Conservation (phyloP, 148 eudicot species). For the Amaranthus hypochondriacus region DNA sequence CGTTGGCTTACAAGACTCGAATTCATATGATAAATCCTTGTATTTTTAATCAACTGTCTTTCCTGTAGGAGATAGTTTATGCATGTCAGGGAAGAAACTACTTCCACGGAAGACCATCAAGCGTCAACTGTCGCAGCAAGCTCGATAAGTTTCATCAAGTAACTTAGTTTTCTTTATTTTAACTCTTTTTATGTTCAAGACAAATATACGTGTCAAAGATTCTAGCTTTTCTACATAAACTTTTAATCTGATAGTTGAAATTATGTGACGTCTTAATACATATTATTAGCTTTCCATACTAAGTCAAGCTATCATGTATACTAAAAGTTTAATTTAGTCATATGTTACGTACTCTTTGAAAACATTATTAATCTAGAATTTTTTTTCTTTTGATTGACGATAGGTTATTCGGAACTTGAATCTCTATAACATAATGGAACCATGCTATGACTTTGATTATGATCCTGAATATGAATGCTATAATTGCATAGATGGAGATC, state of each 20-base stretch:
- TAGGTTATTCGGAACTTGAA: conserved; percentile 49
- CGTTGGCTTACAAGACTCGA: neutral
- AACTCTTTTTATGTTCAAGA: neutral
- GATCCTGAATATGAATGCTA: neutral
- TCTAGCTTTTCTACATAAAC: neutral
- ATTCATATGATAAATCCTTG: neutral
- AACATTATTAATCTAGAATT: too few species aligned
- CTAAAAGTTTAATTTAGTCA: too few species aligned
- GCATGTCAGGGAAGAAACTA: conserved; percentile 49
- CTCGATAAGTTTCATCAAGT: conserved; percentile 52
- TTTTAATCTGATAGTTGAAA: too few species aligned
- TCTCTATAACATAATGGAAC: conserved; percentile 52
- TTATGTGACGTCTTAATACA: too few species aligned
- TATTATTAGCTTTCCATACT: too few species aligned
- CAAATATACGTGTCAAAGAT: neutral
- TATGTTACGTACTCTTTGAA: too few species aligned
- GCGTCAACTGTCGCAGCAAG: conserved; percentile 35
- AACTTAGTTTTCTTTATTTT: neutral
- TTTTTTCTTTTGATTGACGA: neutral
- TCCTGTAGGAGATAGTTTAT: conserved; percentile 42
- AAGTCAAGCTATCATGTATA: too few species aligned
- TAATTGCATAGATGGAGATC: neutral
- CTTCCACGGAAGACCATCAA: conserved; percentile 30
- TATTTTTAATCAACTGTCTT: neutral
- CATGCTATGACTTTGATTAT: conserved; percentile 16